Evolutionary conservation across 2,329 filamentous ascomycete species (phyloP).

Genomic region (Lasiodiplodia sp.): DNA sequence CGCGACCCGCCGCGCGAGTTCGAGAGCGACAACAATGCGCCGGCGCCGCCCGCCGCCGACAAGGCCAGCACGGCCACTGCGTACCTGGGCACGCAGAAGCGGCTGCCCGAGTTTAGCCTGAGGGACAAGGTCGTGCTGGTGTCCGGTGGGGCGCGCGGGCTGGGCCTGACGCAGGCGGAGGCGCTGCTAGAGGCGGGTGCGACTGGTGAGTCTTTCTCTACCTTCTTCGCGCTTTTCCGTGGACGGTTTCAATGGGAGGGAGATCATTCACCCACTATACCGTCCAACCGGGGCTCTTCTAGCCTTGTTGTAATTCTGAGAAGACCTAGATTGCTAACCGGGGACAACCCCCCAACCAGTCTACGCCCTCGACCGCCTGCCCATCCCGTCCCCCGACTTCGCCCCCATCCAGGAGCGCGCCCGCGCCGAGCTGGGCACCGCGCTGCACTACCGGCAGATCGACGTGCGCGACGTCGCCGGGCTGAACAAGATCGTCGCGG

Average conservation of each 20-base stretch:
- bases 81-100: conserved; percentile 33
- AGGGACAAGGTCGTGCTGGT: conserved; percentile 74
- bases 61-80: conserved; percentile 12
- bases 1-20: background rate
- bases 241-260: too few relatives aligned
- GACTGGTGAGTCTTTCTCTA: conserved; percentile 53
- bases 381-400: conserved; percentile 68
- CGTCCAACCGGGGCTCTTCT: background rate
- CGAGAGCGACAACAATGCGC: background rate
- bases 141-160: conserved; percentile 73
- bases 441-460: conserved; percentile 76
- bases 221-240: background rate
- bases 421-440: conserved; percentile 67
- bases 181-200: conserved; percentile 78
- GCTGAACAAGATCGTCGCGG: conserved; percentile 71
- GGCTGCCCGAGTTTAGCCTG: conserved; percentile 77
- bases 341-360: conserved; percentile 52
- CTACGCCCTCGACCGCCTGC: conserved; percentile 70
- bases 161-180: conserved; percentile 77
- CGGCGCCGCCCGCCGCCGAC: conserved; percentile 14
- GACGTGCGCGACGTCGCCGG: conserved; percentile 77
- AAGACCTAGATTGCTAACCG: too few relatives aligned
- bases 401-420: conserved; percentile 69
- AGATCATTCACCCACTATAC: too few relatives aligned
- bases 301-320: background rate